Percentiles rank a stretch among this genome's conserved stretches.
Conservation (phyloP, 2,329 filamentous ascomycete species). For the Fusarium pilosicola region DNA sequence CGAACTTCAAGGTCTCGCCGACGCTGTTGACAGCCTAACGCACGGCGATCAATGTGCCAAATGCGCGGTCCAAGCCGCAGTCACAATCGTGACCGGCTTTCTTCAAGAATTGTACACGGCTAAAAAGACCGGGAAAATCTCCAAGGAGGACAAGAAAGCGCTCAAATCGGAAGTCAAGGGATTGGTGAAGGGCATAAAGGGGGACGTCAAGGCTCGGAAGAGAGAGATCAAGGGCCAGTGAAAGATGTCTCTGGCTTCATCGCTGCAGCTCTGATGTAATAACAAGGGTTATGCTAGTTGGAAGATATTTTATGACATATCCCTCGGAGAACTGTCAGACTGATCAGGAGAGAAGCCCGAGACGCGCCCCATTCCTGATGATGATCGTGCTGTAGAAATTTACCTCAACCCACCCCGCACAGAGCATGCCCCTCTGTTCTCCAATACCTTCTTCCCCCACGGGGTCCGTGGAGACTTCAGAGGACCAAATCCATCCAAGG, state of each 20-base stretch:
- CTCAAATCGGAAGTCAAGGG: constrained; percentile 28
- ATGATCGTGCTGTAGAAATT: neutral
- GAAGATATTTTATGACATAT: neutral
- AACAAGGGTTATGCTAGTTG: neutral
- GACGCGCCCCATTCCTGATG: neutral
- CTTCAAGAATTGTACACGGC: constrained; percentile 16
- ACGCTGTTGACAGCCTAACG: neutral
- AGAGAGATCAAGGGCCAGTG: neutral
- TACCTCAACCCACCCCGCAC: constrained; percentile 14
- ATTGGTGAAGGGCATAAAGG: constrained; percentile 17
- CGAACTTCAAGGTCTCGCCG: constrained; percentile 10
- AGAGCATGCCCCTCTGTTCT: constrained; percentile 5
- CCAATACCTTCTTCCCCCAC: constrained; percentile 2
- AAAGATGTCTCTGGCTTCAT: neutral
- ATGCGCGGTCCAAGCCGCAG: constrained; percentile 15
- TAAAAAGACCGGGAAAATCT: constrained; percentile 26
- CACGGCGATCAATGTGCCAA: constrained; percentile 21
- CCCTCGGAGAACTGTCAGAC: neutral
- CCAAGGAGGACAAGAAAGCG: constrained; percentile 28
- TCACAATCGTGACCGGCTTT: neutral
- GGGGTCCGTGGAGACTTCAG: neutral
- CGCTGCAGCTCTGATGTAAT: neutral
- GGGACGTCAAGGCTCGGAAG: constrained; percentile 3
- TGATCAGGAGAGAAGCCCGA: constrained; percentile 8
- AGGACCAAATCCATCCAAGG: neutral